These are phyloP conservation scores for Lentinula detonsa DNA, from an alignment of 768 basidiomycete species.

Conservation along the genomic window DNA sequence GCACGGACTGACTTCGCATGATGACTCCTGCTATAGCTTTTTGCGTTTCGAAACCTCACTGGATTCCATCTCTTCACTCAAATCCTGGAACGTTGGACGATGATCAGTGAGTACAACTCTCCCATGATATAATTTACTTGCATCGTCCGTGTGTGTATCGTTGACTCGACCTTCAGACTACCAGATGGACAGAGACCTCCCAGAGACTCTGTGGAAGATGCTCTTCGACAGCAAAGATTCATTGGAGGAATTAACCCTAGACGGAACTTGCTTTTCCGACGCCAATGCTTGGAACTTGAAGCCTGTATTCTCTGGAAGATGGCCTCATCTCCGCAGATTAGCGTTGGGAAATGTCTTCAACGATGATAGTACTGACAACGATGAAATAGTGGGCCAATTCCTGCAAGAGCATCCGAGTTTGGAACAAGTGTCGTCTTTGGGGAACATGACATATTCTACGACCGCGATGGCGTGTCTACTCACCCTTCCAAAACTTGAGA, in stretches of 20 bases:
- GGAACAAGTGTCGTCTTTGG: constrained; percentile 7
- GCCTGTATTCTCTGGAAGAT: constrained; percentile 10
- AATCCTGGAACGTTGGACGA: background rate
- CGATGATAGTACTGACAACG: constrained; percentile 2
- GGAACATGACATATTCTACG: constrained; percentile 6
- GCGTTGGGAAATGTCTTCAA: constrained; percentile 11
- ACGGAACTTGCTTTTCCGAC: constrained; percentile 12
- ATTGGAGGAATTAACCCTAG: constrained; percentile 11
- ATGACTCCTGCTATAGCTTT: constrained; percentile 8
- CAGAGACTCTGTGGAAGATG: constrained; percentile 15
- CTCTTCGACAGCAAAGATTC: constrained; percentile 11
- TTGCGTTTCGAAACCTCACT: constrained; percentile 10
- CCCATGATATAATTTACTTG: background rate
- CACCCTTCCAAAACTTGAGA: constrained; percentile 7
- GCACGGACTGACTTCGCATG: background rate
- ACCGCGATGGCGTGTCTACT: constrained; percentile 10
- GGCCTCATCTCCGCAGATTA: constrained; percentile 10
- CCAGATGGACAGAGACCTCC: constrained; percentile 8
- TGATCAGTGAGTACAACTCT: background rate
- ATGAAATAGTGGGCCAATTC: constrained; percentile 7
- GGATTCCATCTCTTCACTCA: constrained; percentile 12
- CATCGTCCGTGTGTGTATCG: background rate
- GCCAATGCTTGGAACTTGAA: constrained; percentile 11
- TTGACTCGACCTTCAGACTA: constrained; percentile 1
- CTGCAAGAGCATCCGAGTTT: constrained; percentile 12